Evolutionary conservation across 176 grass and related monocot genomes (phyloP), one percentile per base, ranked within the genome.

Genomic region (Oryza glaberrima): DNA sequence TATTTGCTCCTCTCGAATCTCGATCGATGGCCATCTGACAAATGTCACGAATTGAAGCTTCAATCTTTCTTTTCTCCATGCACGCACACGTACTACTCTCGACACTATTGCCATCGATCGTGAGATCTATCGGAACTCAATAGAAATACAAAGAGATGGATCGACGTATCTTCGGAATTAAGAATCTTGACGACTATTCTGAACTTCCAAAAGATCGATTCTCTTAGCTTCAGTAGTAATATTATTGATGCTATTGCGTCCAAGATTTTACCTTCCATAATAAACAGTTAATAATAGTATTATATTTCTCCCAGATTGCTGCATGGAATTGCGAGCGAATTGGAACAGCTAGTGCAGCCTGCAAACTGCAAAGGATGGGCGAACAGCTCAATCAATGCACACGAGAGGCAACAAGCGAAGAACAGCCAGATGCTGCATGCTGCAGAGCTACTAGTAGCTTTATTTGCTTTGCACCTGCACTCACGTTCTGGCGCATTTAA

Each of bases 381-480:
- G 78, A 76, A 61, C 48, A 44, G 41, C 70, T 52, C 49, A 52
- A 52, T 75, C 32, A 89, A 75, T 73, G 69, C 70, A 28, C 47
- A 41, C 61, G 45, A 75, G 32, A 4, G 80, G 4, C 15, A 56
- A 7, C 16, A 7, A 56, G 15, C 52, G 52, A 56, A 56, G 16
- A 56, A 56, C 52, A 56, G 52, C 52, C 52, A 56, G 52, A 56
- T 56, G 4, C 52, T 56, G 14, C 51, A 16, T 19, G 51, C 52
- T 20, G 4, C 52, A 19, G 52, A 19, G 15, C 16, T 17, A 41
- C 13, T 5, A 49, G 13, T 49, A 49, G 43, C 43, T 44, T 44
- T 32, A 32, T 32, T 32, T 49, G 52, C 52, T 56, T 56, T 56
- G 52, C 52, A 56, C 52, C 52, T 56, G 52, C 52, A 19, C 16